These are phyloP conservation scores for Xylaria sp. DNA, from an alignment of 2,329 filamentous ascomycete species.

Conservation along the genomic window DNA sequence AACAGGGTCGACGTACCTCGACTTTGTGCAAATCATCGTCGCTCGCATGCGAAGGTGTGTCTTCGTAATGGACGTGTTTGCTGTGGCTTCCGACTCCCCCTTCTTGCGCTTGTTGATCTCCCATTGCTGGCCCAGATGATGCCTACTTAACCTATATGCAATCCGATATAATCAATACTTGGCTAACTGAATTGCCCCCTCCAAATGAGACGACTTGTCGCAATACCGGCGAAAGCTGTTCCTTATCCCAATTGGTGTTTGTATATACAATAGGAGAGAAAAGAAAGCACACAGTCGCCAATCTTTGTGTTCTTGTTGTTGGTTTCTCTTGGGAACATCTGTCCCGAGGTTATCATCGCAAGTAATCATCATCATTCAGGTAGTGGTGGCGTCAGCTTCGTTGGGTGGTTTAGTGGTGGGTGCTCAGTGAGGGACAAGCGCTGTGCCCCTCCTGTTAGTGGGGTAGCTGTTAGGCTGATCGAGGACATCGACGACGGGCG, in stretches of 20 bases:
- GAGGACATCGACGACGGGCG: too few species aligned
- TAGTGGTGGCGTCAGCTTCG: slow-evolving; percentile 13
- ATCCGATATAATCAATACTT: neutral
- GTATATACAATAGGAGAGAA: too few species aligned
- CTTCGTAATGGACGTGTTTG: slow-evolving; percentile 44
- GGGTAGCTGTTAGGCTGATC: neutral
- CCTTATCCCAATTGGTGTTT: too few species aligned
- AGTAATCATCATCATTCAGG: neutral
- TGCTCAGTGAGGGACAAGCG: slow-evolving; percentile 20
- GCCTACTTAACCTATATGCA: too few species aligned
- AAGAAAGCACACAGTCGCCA: too few species aligned
- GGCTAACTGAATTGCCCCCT: neutral
- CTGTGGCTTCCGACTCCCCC: slow-evolving; percentile 29
- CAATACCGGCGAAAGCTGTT: too few species aligned
- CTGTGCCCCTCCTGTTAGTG: slow-evolving; percentile 11
- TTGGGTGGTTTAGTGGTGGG: too few species aligned
- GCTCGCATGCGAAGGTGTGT: slow-evolving; percentile 52
- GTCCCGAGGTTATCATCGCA: neutral
- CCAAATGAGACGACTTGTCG: too few species aligned
- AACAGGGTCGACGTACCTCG: slow-evolving; percentile 49
- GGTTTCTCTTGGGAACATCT: too few species aligned
- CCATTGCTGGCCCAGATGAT: too few species aligned
- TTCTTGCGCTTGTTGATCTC: slow-evolving; percentile 24
- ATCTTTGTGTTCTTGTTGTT: too few species aligned
- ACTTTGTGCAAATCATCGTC: slow-evolving; percentile 59